Evolutionary conservation across 2,329 filamentous ascomycete species (phyloP).

Genomic region (Sarocladium oryzae): DNA sequence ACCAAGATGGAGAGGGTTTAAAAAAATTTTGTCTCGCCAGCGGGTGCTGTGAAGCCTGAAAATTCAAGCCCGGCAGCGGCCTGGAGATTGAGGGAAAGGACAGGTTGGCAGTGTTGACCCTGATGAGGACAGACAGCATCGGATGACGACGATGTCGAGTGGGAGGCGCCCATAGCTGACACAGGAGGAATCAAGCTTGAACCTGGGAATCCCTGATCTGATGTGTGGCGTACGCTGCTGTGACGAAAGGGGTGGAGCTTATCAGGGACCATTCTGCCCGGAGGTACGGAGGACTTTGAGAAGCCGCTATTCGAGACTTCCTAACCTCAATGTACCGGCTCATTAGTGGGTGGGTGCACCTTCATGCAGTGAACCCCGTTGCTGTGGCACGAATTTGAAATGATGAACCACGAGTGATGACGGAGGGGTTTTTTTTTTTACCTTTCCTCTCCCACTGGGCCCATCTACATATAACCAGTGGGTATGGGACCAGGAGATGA

Average conservation of each 20-base stretch:
- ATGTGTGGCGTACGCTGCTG: not conserved
- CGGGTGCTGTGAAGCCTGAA: not conserved
- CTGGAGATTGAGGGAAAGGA: not conserved
- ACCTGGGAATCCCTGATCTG: conserved; percentile 2
- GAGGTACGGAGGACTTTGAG: not conserved
- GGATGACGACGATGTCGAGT: not conserved
- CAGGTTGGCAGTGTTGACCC: not conserved
- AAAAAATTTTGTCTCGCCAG: not conserved
- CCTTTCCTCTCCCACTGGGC: no score
- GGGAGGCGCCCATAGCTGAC: no score
- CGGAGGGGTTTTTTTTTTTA: not conserved
- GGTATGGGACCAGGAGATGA: not conserved
- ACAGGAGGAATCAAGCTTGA: not conserved
- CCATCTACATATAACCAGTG: no score
- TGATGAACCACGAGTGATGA: not conserved
- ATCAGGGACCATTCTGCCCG: conserved; percentile 8
- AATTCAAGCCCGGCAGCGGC: not conserved
- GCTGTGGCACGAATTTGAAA: conserved; percentile 2
- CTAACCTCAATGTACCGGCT: not conserved
- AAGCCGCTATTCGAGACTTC: not conserved
- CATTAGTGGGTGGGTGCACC: not conserved
- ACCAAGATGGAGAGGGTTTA: no score
- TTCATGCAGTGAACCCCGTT: not conserved
- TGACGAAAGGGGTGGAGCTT: conserved; percentile 9
- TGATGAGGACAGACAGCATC: not conserved